Evolutionary conservation across 2,329 filamentous ascomycete genomes (phyloP).

Genomic region (Fonsecaea pedrosoi): DNA sequence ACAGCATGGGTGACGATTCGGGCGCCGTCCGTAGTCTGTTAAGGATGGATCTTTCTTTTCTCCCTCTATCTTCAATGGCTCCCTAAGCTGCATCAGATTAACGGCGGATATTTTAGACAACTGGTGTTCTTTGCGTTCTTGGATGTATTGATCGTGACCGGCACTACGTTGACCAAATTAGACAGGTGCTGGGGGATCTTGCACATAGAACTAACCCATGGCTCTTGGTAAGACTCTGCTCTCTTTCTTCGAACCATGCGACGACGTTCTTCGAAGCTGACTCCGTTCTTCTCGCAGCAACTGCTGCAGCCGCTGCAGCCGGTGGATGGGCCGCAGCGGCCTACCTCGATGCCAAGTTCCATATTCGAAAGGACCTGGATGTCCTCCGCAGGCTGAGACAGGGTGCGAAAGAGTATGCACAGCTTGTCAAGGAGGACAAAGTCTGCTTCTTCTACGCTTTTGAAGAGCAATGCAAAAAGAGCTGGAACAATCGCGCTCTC

Average conservation of each 20-base stretch:
- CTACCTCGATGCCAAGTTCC: slow-evolving; percentile 74
- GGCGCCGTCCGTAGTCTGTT: background rate
- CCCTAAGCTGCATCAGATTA: background rate
- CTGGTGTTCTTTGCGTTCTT: background rate
- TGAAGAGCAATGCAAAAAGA: slow-evolving; percentile 60
- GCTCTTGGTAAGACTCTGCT: slow-evolving; percentile 27
- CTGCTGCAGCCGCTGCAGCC: slow-evolving; percentile 42
- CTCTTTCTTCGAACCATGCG: background rate
- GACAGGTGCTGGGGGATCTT: background rate
- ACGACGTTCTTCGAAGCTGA: slow-evolving; percentile 9
- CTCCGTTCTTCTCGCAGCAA: slow-evolving; percentile 17
- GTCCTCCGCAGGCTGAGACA: slow-evolving; percentile 54
- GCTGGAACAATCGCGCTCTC: slow-evolving; percentile 64
- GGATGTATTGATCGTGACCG: background rate
- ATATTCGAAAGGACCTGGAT: slow-evolving; percentile 67
- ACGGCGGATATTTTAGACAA: background rate
- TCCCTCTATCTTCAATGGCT: background rate
- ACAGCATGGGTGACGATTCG: background rate
- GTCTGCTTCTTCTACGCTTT: slow-evolving; percentile 71
- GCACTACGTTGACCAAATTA: background rate
- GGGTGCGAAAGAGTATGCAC: slow-evolving; percentile 54
- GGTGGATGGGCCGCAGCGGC: slow-evolving; percentile 55
- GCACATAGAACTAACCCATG: slow-evolving; percentile 11
- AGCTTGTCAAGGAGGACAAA: slow-evolving; percentile 60
- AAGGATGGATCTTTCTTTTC: background rate